Evolutionary conservation across 345 rosid species (phyloP), one percentile per base, ranked within the genome.

Genomic region (Eucalyptus grandis): DNA sequence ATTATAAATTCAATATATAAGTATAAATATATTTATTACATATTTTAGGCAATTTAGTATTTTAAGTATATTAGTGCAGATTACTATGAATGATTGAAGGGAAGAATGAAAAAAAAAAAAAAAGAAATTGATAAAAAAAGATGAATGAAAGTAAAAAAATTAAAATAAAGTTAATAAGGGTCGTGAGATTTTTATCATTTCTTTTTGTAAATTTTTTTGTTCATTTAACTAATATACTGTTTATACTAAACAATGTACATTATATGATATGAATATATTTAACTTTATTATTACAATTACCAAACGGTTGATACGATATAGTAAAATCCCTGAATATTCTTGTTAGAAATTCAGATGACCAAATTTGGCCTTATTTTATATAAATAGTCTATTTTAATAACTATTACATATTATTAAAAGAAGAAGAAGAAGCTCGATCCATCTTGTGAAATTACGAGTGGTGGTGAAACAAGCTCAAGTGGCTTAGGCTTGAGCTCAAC

Each of bases 271-370:
- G 2, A 0, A 21, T 53, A 53, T 0, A 53, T 53, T 0, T 53
- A 1, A 53, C 0, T 53, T 53, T 53, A 53, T 53, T 4, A 53
- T 4, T 53, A 0, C 5, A 53, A 53, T 53, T 53, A 53, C 5
- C 0, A 53, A 53, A 53, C 1, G 0, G 5, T 53, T 0, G 2
- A 53, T 53, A 53, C 0, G 4, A 53, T 53, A 53, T 53, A 53
- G 5, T 0, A 8, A 53, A 53, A 53, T 53, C 11, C 58, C 0
- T 53, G 1, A 53, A 53, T 53, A 0, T 53, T 21, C 1, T 53
- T 53, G 0, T 53, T 53, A 53, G 24, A 53, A 53, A 53, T 53
- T 21, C 0, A 26, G 26, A 53, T 53, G 0, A 53, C 58, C 26
- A 53, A 53, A 53, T 0, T 0, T 53, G 26, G 0, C 26, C 5